These are phyloP conservation scores for Blastomyces silverae DNA, from an alignment of 2,329 filamentous ascomycete genomes.

Conservation along the genomic window DNA sequence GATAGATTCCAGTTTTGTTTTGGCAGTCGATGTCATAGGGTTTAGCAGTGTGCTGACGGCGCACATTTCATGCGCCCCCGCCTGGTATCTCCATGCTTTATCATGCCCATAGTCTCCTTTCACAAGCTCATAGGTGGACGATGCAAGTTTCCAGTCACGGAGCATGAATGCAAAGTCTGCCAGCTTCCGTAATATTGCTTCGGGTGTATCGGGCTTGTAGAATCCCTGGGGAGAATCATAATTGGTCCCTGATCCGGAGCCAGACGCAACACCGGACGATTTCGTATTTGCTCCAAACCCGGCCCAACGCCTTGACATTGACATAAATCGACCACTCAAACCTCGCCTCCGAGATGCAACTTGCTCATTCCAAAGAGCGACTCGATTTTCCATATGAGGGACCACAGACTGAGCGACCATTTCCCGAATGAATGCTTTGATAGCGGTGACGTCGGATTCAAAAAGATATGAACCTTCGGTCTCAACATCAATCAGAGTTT, in stretches of 20 bases:
- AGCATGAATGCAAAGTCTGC: conserved; percentile 97
- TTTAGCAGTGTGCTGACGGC: conserved; percentile 75
- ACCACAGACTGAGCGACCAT: conserved; percentile 92
- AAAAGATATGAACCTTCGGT: conserved; percentile 58
- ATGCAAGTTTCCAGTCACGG: conserved; percentile 86
- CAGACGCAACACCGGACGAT: conserved; percentile 49
- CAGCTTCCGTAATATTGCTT: conserved; percentile 86
- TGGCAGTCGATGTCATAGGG: conserved; percentile 63
- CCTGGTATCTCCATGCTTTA: conserved; percentile 95
- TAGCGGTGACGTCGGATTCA: conserved; percentile 82
- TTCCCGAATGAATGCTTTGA: conserved; percentile 84
- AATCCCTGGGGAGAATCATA: conserved; percentile 73
- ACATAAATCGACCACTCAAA: conserved; percentile 88
- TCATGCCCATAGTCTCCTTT: conserved; percentile 86
- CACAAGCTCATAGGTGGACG: conserved; percentile 85
- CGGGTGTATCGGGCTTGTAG: conserved; percentile 74
- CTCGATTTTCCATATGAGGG: conserved; percentile 89
- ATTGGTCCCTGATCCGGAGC: conserved; percentile 48
- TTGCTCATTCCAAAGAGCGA: conserved; percentile 94
- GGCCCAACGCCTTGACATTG: conserved; percentile 81
- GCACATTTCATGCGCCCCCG: conserved; percentile 91
- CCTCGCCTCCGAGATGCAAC: conserved; percentile 85
- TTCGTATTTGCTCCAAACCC: conserved; percentile 66
- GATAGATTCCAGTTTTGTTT: conserved; percentile 70
- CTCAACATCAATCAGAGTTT: conserved; percentile 20